These are phyloP conservation scores for Pythium chondricola DNA, from an alignment of 352 stramenopile species.

Conservation along the genomic window DNA sequence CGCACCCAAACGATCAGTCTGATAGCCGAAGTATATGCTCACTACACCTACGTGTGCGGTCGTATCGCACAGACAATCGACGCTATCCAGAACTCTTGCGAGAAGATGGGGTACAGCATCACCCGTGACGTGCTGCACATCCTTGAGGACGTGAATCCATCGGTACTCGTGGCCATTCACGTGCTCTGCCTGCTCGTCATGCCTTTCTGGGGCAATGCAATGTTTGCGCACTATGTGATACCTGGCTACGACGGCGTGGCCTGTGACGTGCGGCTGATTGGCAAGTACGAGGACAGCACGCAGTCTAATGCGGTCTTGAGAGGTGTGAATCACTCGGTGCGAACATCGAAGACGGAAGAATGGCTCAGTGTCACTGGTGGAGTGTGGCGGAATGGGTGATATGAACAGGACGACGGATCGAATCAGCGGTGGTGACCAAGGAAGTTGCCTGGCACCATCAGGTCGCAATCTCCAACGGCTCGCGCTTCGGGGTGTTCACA, in stretches of 20 bases:
- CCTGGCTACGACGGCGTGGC: slow-evolving; percentile 14
- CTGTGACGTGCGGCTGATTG: slow-evolving; percentile 13
- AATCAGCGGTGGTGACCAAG: slow-evolving; percentile 3
- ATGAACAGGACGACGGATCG: slow-evolving; percentile 3
- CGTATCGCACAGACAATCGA: slow-evolving; percentile 1
- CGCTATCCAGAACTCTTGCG: slow-evolving; percentile 6
- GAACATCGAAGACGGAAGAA: slow-evolving; percentile 7
- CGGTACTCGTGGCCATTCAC: not conserved
- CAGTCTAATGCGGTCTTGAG: not conserved
- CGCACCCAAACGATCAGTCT: slow-evolving; percentile 1
- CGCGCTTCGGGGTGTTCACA: slow-evolving; percentile 18
- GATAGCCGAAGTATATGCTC: not conserved
- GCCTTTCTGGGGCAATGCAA: slow-evolving; percentile 19
- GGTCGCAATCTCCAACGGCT: slow-evolving; percentile 12
- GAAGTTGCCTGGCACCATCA: not conserved
- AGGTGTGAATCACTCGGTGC: slow-evolving; percentile 3
- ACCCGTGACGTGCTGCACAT: slow-evolving; percentile 7
- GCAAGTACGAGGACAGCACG: slow-evolving; percentile 3
- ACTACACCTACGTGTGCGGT: slow-evolving; percentile 12
- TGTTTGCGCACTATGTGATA: slow-evolving; percentile 2
- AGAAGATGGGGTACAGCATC: slow-evolving; percentile 14
- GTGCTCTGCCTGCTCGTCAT: slow-evolving; percentile 19
- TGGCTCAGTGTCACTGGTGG: slow-evolving; percentile 10
- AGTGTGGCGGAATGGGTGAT: slow-evolving; percentile 22
- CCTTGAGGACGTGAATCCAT: slow-evolving; percentile 6